A percentile compares a stretch with the other conserved stretches of the same genome.
Evolutionary conservation across 2,329 filamentous ascomycete species (phyloP).

Genomic region (Allantophomopsis lycopodina): DNA sequence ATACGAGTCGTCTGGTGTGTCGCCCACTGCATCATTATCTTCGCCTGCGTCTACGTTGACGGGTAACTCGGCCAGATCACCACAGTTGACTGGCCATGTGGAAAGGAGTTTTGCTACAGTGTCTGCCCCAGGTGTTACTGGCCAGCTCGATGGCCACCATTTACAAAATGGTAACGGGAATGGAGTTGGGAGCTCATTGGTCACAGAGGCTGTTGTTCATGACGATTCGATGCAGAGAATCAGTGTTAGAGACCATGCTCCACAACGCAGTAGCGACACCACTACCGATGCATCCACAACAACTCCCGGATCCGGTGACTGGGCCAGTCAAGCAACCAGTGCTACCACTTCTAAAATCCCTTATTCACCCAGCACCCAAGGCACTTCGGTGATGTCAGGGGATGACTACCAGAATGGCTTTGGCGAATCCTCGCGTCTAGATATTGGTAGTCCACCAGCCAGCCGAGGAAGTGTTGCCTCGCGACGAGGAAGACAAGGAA

Average conservation of each 20-base stretch:
- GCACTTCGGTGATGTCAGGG: constrained; percentile 49
- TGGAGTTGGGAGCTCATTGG: constrained; percentile 8
- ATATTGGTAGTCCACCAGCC: constrained; percentile 1
- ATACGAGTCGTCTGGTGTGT: constrained; percentile 11
- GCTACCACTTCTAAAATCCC: constrained; percentile 51
- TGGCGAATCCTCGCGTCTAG: background rate
- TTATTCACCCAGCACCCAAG: constrained; percentile 49
- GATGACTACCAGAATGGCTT: constrained; percentile 17
- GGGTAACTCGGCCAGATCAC: constrained; percentile 6
- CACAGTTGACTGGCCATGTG: constrained; percentile 15
- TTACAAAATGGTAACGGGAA: constrained; percentile 4
- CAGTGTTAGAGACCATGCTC: constrained; percentile 1
- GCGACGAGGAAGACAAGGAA: constrained; percentile 4
- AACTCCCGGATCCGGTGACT: constrained; percentile 38
- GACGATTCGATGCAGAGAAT: background rate
- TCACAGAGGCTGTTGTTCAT: constrained; percentile 13
- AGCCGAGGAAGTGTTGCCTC: constrained; percentile 6
- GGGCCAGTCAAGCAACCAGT: constrained; percentile 48
- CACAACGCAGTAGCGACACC: constrained; percentile 44
- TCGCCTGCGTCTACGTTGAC: constrained; percentile 2
- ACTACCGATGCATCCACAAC: constrained; percentile 48
- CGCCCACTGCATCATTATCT: constrained; percentile 8
- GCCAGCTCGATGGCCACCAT: constrained; percentile 5
- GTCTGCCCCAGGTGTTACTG: constrained; percentile 6
- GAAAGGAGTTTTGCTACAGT: constrained; percentile 14